phyloP scores from a whole-genome alignment of 441 rosid species.

The Adansonia gregorii region DNA sequence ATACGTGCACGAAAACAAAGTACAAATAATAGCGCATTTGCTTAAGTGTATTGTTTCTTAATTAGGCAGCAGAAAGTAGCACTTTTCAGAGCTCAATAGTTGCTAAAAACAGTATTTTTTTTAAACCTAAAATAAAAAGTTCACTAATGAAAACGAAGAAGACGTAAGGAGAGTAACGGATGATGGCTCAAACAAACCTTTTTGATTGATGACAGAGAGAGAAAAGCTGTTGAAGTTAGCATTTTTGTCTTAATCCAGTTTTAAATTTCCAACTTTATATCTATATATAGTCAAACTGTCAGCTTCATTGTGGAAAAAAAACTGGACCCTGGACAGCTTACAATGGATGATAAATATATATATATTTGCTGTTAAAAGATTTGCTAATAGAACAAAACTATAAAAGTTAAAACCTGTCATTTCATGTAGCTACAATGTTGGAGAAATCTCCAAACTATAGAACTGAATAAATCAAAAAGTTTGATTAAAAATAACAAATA shows the following conservation, averaged over 20 bases:
- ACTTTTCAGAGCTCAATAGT: neutral
- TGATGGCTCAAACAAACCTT: neutral
- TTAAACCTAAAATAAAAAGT: neutral
- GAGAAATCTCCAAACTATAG: neutral
- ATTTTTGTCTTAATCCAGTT: constrained; percentile 3
- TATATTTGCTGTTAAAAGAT: no score
- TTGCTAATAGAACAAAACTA: neutral
- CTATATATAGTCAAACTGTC: neutral
- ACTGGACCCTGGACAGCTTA: neutral
- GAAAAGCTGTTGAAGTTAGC: neutral
- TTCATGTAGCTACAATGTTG: neutral
- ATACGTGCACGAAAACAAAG: constrained; percentile 29
- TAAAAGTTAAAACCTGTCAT: neutral
- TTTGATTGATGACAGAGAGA: neutral
- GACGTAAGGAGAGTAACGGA: neutral
- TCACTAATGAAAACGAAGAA: no score
- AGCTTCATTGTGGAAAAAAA: neutral
- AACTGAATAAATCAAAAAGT: neutral
- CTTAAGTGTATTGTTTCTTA: constrained; percentile 12
- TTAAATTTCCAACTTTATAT: neutral
- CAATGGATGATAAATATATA: no score
- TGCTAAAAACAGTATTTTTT: no score
- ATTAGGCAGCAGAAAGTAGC: constrained; percentile 3
- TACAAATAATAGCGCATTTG: neutral
- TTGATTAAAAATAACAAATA: neutral